Conservation (phyloP, 306 rosid species). For the Biancaea sappan region DNA sequence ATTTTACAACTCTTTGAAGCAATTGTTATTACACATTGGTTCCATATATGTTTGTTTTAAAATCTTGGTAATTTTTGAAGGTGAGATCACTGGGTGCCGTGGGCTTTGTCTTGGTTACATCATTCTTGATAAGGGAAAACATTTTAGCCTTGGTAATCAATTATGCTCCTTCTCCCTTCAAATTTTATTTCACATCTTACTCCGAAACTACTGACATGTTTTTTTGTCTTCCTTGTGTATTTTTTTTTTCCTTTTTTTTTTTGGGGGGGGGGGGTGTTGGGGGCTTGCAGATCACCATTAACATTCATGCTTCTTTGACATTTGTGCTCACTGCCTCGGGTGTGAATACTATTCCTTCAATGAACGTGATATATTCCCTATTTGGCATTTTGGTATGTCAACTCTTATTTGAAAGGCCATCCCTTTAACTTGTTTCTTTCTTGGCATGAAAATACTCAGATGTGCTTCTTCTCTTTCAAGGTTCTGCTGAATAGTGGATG, state of each 20-base stretch:
- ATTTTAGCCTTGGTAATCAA: constrained; percentile 80
- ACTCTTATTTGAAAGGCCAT: background rate
- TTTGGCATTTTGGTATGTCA: constrained; percentile 72
- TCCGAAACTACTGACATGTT: background rate
- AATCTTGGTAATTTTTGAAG: constrained; percentile 44
- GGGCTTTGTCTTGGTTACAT: constrained; percentile 79
- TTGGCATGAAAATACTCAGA: constrained; percentile 20
- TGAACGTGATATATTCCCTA: constrained; percentile 66
- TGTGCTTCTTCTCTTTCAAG: constrained; percentile 40
- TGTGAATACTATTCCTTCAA: constrained; percentile 71
- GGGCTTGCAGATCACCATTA: constrained; percentile 81
- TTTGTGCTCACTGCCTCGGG: constrained; percentile 79
- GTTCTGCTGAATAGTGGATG: constrained; percentile 78
- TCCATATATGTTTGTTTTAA: background rate
- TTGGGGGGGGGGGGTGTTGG: background rate
- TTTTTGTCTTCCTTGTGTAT: constrained; percentile 15
- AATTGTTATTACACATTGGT: constrained; percentile 8
- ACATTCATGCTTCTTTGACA: constrained; percentile 92
- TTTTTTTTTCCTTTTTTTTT: no score
- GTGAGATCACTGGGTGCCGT: constrained; percentile 85
- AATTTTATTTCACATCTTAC: constrained; percentile 3
- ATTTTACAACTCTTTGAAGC: constrained; percentile 15
- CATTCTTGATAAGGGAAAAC: constrained; percentile 94
- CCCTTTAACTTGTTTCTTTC: constrained; percentile 1
- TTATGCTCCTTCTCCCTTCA: background rate